These are phyloP conservation scores for Nigrograna mackinnonii DNA, from an alignment of 2,329 filamentous ascomycete species.

Conservation along the genomic window DNA sequence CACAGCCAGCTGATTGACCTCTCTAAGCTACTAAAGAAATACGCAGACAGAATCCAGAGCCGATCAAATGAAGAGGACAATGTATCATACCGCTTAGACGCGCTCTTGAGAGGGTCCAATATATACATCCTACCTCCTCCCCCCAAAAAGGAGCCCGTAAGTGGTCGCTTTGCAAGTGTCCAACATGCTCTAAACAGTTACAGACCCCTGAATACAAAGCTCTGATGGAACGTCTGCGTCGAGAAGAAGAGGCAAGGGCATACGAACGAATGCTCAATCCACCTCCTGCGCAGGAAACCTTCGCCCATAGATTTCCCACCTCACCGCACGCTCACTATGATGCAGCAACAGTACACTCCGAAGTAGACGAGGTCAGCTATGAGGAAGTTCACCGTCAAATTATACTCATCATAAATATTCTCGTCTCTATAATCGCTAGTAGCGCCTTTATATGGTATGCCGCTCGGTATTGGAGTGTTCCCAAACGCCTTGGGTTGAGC, in stretches of 20 bases:
- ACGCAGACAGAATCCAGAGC: conserved; percentile 6
- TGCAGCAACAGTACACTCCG: conserved; percentile 38
- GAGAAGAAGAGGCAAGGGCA: conserved; percentile 77
- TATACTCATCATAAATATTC: conserved; percentile 84
- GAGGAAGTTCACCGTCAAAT: conserved; percentile 80
- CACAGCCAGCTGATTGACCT: conserved; percentile 70
- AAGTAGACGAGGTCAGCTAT: conserved; percentile 68
- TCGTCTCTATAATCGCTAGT: conserved; percentile 82
- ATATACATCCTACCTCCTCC: conserved; percentile 81
- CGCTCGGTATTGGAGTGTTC: conserved; percentile 74
- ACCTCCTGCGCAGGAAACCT: conserved; percentile 58
- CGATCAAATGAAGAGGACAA: conserved; percentile 7
- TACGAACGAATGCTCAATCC: conserved; percentile 82
- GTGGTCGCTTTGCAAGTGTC: conserved; percentile 25
- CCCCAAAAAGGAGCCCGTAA: conserved; percentile 75
- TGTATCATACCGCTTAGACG: conserved; percentile 59
- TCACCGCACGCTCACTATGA: conserved; percentile 60
- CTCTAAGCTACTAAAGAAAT: conserved; percentile 56
- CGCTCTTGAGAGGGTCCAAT: conserved; percentile 70
- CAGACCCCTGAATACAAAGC: conserved; percentile 82
- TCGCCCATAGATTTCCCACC: conserved; percentile 61
- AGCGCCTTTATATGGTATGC: conserved; percentile 78
- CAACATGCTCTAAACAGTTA: conserved; percentile 4
- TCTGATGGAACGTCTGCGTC: conserved; percentile 82
- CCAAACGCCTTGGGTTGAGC: conserved; percentile 70